Conservation (phyloP, 139 green algal species). For the Chlamydomonas incerta region DNA sequence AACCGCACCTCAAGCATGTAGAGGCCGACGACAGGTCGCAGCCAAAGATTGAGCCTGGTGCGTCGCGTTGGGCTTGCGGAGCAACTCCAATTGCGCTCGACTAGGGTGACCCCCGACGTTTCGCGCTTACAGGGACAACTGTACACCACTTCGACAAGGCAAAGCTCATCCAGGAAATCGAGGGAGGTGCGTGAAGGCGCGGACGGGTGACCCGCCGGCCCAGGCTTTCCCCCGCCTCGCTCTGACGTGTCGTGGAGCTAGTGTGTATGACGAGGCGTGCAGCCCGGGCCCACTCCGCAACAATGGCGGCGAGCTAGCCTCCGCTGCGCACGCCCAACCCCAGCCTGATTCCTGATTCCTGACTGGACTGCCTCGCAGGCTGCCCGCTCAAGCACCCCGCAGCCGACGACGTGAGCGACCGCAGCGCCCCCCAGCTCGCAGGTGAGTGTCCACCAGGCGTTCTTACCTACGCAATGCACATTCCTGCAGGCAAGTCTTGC, state of each 20-base stretch:
- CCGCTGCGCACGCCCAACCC: no score
- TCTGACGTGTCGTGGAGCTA: no score
- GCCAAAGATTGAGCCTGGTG: constrained; percentile 13
- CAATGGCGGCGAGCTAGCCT: no score
- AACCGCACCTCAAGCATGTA: neutral
- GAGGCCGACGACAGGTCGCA: neutral
- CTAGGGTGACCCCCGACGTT: no score
- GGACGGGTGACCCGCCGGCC: no score
- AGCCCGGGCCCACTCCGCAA: no score
- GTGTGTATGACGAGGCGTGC: no score
- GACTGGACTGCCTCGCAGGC: no score
- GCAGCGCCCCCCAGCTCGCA: neutral
- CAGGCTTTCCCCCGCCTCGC: neutral
- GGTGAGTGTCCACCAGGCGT: neutral
- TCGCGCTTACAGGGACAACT: neutral
- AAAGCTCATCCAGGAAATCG: neutral
- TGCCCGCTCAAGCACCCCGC: constrained; percentile 5
- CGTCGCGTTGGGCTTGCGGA: neutral
- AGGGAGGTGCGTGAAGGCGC: neutral
- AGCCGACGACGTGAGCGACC: neutral
- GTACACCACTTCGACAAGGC: constrained; percentile 22
- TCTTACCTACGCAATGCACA: no score
- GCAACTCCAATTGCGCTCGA: neutral
- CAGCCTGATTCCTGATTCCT: no score
- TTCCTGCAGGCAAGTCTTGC: no score